phyloP scores from a whole-genome alignment of 768 basidiomycete species.

The Melanogaster broomeanus region DNA sequence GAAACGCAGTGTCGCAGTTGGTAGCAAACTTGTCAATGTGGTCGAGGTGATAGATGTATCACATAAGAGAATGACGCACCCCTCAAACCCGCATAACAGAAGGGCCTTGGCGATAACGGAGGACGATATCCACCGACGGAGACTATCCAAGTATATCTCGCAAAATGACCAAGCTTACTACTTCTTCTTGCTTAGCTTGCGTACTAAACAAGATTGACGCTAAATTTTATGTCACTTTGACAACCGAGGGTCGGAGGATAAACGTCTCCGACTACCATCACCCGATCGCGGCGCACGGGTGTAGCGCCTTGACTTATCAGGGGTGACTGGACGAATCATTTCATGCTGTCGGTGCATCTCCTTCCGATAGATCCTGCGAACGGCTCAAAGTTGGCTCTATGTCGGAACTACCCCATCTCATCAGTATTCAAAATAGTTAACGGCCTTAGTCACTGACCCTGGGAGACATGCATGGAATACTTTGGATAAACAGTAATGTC shows the following conservation, averaged over 20 bases:
- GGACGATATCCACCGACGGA: conserved; percentile 16
- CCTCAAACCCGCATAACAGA: background rate
- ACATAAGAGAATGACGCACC: background rate
- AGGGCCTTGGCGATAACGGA: conserved; percentile 18
- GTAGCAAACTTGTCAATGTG: background rate
- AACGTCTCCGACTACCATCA: conserved; percentile 24
- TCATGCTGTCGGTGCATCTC: background rate
- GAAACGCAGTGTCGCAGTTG: background rate
- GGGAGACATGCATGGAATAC: too few relatives aligned
- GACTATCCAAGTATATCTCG: conserved; percentile 4
- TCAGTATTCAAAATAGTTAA: too few relatives aligned
- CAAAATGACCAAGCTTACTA: background rate
- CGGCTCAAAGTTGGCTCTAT: too few relatives aligned
- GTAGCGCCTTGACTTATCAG: conserved; percentile 4
- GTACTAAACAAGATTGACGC: background rate
- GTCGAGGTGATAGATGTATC: background rate
- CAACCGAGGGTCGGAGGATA: conserved; percentile 18
- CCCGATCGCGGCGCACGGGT: conserved; percentile 11
- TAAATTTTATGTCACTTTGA: conserved; percentile 3
- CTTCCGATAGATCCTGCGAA: too few relatives aligned
- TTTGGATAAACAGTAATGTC: too few relatives aligned
- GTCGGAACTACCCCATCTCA: too few relatives aligned
- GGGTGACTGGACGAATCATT: background rate
- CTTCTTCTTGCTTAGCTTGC: conserved; percentile 14
- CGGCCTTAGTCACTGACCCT: too few relatives aligned